phyloP scores from a whole-genome alignment of 148 eudicot genomes.

The Euryodendron excelsum region DNA sequence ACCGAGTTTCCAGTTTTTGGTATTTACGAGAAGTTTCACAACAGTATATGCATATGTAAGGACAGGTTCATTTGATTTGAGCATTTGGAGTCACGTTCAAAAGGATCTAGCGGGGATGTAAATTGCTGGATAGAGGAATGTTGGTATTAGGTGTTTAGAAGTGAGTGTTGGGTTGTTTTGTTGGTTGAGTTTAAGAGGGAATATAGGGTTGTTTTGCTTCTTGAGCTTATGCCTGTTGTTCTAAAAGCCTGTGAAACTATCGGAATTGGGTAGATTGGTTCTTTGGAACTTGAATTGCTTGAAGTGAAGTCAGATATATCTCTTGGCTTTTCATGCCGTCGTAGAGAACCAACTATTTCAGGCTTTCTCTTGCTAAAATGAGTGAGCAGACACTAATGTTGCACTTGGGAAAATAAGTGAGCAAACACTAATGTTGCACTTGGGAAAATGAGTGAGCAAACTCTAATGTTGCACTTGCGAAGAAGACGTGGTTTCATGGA shows the following conservation, averaged over 20 bases:
- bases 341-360: not conserved
- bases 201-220: not conserved
- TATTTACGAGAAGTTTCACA: no score
- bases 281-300: not conserved
- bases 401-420: not conserved
- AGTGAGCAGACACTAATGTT: not conserved
- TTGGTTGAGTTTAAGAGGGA: not conserved
- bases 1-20: not conserved
- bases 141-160: not conserved
- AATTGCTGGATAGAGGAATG: not conserved
- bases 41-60: not conserved
- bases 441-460: not conserved
- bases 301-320: not conserved
- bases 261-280: not conserved
- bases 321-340: not conserved
- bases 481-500: not conserved
- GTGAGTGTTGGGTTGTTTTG: not conserved
- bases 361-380: not conserved
- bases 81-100: no score
- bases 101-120: not conserved
- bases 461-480: not conserved
- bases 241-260: not conserved
- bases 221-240: not conserved
- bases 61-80: no score
- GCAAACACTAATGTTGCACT: not conserved